phyloP scores from a whole-genome alignment of 257 asterid genomes.

The Nicotiana tabacum region DNA sequence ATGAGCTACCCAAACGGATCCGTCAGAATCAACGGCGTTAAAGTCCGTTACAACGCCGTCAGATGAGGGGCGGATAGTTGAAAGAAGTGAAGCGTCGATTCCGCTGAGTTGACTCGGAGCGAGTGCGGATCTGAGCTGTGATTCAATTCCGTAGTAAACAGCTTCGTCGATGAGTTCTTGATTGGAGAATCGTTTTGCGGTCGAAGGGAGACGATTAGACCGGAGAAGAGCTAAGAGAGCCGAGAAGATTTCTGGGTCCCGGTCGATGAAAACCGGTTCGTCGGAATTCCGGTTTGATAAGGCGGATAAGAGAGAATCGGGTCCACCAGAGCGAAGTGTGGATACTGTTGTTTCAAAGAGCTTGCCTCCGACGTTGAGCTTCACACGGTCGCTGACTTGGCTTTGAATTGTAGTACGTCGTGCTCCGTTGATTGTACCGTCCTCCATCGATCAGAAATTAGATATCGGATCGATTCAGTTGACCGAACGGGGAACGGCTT shows the following conservation, averaged over 20 bases:
- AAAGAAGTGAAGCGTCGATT: constrained; percentile 48
- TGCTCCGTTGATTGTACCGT: constrained; percentile 14
- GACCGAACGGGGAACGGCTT: too few species aligned
- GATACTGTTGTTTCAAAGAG: constrained; percentile 83
- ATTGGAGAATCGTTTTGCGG: constrained; percentile 70
- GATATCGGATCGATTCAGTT: too few species aligned
- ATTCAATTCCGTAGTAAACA: constrained; percentile 72
- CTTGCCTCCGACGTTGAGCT: constrained; percentile 94
- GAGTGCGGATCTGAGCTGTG: constrained; percentile 65
- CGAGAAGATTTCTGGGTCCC: constrained; percentile 92
- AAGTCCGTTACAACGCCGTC: constrained; percentile 73
- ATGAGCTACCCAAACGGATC: constrained; percentile 80
- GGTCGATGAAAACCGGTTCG: constrained; percentile 79
- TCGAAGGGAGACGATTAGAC: constrained; percentile 80
- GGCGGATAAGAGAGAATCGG: constrained; percentile 67
- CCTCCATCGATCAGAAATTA: constrained; percentile 31
- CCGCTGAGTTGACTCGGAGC: constrained; percentile 64
- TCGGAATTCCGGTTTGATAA: constrained; percentile 53
- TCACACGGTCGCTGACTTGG: constrained; percentile 50
- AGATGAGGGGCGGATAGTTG: constrained; percentile 55
- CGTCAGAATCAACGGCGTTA: constrained; percentile 67
- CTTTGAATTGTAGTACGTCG: constrained; percentile 3
- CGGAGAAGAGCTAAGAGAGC: constrained; percentile 85
- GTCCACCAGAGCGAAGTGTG: constrained; percentile 79
- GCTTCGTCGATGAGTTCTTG: constrained; percentile 87